Evolutionary conservation across 495 filamentous ascomycete genomes (phyloP).

Genomic region (Hypoxylon lenormandii): DNA sequence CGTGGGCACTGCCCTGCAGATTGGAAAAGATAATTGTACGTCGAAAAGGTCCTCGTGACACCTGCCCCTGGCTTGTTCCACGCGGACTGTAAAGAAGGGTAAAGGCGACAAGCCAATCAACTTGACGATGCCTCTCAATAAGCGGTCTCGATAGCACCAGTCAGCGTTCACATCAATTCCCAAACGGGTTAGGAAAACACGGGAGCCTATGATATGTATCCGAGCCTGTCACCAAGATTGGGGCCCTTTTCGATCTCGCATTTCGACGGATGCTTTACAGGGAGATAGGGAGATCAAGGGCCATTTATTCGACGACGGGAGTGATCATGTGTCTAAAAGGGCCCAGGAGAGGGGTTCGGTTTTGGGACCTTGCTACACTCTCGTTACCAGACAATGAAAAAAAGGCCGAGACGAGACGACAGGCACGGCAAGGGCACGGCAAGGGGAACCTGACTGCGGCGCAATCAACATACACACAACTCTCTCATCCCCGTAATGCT

Average conservation of each 20-base stretch:
- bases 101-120: slow-evolving; percentile 43
- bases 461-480: slow-evolving; percentile 29
- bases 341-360: slow-evolving; percentile 42
- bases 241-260: slow-evolving; percentile 41
- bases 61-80: slow-evolving; percentile 45
- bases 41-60: slow-evolving; percentile 48
- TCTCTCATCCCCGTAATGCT: no score
- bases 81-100: slow-evolving; percentile 41
- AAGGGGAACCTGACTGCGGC: slow-evolving; percentile 17
- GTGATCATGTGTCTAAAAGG: slow-evolving; percentile 41
- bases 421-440: slow-evolving; percentile 14
- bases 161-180: slow-evolving; percentile 41
- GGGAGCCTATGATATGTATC: slow-evolving; percentile 43
- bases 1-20: slow-evolving; percentile 33
- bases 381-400: slow-evolving; percentile 33
- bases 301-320: slow-evolving; percentile 34
- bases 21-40: slow-evolving; percentile 12
- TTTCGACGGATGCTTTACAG: slow-evolving; percentile 40
- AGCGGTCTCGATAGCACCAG: slow-evolving; percentile 40
- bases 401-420: slow-evolving; percentile 30
- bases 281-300: slow-evolving; percentile 41
- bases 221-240: slow-evolving; percentile 38
- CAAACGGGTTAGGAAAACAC: slow-evolving; percentile 46
- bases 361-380: slow-evolving; percentile 23
- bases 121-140: slow-evolving; percentile 26